Conservation (phyloP, 2,329 filamentous ascomycete species). For the Aspergillus jensenii region DNA sequence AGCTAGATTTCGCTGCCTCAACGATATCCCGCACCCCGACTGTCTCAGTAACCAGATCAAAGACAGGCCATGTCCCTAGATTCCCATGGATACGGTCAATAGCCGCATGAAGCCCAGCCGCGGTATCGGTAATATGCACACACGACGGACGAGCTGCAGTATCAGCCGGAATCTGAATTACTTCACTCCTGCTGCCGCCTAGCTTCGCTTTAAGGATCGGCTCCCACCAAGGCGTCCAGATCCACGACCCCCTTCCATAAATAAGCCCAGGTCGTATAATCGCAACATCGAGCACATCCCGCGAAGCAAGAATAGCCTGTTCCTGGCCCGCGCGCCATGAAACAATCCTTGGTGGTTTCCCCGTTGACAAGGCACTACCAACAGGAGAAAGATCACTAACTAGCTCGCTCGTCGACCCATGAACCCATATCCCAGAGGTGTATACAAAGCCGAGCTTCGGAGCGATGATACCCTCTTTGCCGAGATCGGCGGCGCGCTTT, state of each 20-base stretch:
- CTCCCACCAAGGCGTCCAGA: background rate
- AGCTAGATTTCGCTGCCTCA: conserved; percentile 12
- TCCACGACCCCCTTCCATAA: background rate
- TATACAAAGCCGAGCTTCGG: conserved; percentile 43
- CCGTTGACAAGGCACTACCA: background rate
- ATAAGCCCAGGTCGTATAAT: background rate
- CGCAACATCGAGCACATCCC: background rate
- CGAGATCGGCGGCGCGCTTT: background rate
- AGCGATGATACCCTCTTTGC: conserved; percentile 11
- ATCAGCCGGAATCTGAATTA: background rate
- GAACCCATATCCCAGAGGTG: conserved; percentile 39
- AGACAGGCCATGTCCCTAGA: conserved; percentile 36
- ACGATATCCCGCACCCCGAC: conserved; percentile 27
- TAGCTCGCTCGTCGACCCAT: conserved; percentile 28
- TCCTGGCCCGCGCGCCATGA: background rate
- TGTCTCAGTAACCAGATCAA: conserved; percentile 35
- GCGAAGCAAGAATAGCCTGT: background rate
- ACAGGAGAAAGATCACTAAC: conserved; percentile 18
- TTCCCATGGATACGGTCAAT: conserved; percentile 34
- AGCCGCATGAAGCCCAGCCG: conserved; percentile 30
- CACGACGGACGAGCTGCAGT: background rate
- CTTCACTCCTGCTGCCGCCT: no score
- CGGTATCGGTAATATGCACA: conserved; percentile 36
- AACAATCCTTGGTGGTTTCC: background rate
- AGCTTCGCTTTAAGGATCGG: background rate